These are phyloP conservation scores for Pleurotus ostreatus DNA, from an alignment of 768 basidiomycete genomes.

Conservation along the genomic window DNA sequence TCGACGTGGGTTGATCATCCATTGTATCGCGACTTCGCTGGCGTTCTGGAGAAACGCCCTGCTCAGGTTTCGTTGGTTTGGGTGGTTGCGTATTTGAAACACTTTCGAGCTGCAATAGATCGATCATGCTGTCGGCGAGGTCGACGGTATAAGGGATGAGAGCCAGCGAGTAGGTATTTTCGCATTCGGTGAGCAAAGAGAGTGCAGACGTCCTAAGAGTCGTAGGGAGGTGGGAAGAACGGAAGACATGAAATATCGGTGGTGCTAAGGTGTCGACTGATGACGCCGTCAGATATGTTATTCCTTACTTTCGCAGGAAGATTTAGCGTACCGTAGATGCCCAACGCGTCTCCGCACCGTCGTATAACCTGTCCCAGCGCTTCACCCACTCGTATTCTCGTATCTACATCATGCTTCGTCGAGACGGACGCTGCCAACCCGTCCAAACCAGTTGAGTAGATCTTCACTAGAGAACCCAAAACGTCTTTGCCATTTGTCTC, in stretches of 20 bases:
- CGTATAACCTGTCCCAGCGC: conserved; percentile 76
- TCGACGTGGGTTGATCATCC: conserved; percentile 55
- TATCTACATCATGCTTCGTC: conserved; percentile 66
- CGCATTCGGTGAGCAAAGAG: conserved; percentile 70
- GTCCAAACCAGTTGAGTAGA: conserved; percentile 55
- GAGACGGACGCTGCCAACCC: conserved; percentile 42
- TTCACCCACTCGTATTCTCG: conserved; percentile 76
- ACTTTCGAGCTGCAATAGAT: conserved; percentile 69
- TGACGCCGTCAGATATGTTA: conserved; percentile 1
- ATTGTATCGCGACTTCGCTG: conserved; percentile 29
- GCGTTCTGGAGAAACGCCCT: conserved; percentile 11
- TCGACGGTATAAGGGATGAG: conserved; percentile 60
- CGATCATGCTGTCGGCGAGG: conserved; percentile 65
- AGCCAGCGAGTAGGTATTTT: conserved; percentile 58
- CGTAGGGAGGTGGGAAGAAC: conserved; percentile 59
- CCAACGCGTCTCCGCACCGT: conserved; percentile 65
- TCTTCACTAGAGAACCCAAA: conserved; percentile 56
- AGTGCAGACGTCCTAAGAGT: conserved; percentile 60
- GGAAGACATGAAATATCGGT: conserved; percentile 59
- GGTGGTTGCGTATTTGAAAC: conserved; percentile 22
- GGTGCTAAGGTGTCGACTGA: conserved; percentile 73
- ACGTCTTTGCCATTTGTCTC: conserved; percentile 75
- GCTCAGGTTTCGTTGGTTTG: conserved; percentile 1
- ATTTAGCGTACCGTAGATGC: conserved; percentile 54
- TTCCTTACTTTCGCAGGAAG: background rate